Evolutionary conservation across 306 rosid genomes (phyloP).

Genomic region (Canavalia gladiata): DNA sequence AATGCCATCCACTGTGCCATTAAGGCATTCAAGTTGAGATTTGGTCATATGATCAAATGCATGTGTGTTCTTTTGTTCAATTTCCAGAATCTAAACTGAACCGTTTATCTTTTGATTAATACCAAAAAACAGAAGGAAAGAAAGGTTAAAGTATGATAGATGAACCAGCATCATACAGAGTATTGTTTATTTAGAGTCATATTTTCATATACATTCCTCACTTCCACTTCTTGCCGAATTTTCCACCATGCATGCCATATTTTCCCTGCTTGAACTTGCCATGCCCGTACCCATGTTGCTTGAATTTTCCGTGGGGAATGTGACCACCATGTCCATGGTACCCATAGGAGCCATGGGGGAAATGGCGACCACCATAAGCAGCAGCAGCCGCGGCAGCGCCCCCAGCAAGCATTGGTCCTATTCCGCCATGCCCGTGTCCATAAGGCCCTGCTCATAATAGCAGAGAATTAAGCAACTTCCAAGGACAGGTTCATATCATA

Average conservation of each 20-base stretch:
- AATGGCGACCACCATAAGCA: conserved; percentile 64
- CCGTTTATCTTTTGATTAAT: too few species aligned
- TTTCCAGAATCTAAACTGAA: too few species aligned
- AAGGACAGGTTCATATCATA: background rate
- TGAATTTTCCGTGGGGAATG: conserved; percentile 46
- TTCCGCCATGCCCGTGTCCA: conserved; percentile 58
- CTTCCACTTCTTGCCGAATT: conserved; percentile 46
- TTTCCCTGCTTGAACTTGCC: conserved; percentile 42
- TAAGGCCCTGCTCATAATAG: conserved; percentile 37
- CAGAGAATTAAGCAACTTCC: conserved; percentile 20
- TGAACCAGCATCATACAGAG: background rate
- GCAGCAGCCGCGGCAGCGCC: conserved; percentile 79
- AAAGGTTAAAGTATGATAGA: background rate
- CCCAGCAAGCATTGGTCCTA: conserved; percentile 66
- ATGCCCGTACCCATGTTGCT: background rate
- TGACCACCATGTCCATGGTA: background rate
- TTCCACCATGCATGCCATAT: conserved; percentile 38
- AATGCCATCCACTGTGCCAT: too few species aligned
- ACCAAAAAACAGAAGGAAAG: background rate
- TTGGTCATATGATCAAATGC: too few species aligned
- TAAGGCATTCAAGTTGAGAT: too few species aligned
- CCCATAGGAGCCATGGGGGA: background rate
- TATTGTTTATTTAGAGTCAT: conserved; percentile 43
- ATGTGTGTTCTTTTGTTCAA: too few species aligned
- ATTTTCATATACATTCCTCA: background rate